These are phyloP conservation scores for Camillea tinctor DNA, from an alignment of 2,329 filamentous ascomycete species.

Conservation along the genomic window DNA sequence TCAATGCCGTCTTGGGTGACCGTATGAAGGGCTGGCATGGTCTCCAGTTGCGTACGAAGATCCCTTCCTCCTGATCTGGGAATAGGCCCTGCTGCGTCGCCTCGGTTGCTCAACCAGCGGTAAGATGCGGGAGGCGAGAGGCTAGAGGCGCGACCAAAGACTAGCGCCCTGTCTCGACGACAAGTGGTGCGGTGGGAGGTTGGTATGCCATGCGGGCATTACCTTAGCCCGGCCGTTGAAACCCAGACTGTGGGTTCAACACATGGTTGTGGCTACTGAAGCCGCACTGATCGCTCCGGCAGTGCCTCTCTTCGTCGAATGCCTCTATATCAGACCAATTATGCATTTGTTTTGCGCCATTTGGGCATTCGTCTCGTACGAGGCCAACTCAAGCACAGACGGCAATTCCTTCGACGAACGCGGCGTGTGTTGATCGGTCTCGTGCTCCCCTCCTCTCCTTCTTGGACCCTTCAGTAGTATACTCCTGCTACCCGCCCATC, in stretches of 20 bases:
- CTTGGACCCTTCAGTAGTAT: not conserved
- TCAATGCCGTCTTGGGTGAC: slow-evolving; percentile 72
- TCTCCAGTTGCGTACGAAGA: slow-evolving; percentile 73
- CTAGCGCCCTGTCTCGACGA: not conserved
- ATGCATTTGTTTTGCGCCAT: not conserved
- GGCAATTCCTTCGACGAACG: not conserved
- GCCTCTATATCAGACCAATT: not conserved
- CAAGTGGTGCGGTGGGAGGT: not conserved
- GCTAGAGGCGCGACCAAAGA: no score
- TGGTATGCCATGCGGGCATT: not conserved
- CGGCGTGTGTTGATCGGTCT: not conserved
- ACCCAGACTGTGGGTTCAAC: not conserved
- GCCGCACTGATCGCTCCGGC: not conserved
- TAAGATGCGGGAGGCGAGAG: no score
- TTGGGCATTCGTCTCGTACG: not conserved
- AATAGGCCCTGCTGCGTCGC: not conserved
- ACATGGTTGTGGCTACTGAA: not conserved
- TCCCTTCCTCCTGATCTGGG: slow-evolving; percentile 31
- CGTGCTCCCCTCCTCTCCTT: not conserved
- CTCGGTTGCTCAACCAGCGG: not conserved
- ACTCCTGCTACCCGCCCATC: not conserved
- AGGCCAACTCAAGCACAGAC: not conserved
- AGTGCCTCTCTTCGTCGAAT: not conserved
- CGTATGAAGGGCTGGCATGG: slow-evolving; percentile 82
- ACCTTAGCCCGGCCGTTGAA: not conserved